A percentile compares a stretch with the other conserved stretches of the same genome.
These are phyloP conservation scores for Myochromella boudieri DNA, from an alignment of 768 basidiomycete species.

Conservation along the genomic window DNA sequence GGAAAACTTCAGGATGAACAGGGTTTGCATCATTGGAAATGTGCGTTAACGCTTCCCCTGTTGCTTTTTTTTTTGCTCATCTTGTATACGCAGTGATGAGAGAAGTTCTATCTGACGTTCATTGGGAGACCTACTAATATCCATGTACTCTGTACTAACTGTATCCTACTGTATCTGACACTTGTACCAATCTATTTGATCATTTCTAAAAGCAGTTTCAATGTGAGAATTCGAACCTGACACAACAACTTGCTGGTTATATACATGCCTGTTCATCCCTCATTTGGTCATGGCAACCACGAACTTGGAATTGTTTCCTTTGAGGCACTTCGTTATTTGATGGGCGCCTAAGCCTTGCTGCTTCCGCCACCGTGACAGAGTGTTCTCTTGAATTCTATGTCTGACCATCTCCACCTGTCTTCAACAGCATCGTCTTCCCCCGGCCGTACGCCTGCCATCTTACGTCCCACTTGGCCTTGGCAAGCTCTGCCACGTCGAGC, in stretches of 20 bases:
- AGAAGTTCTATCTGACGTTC: constrained; percentile 62
- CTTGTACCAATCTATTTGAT: no score
- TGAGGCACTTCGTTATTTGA: background rate
- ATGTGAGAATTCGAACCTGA: no score
- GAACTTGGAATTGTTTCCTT: background rate
- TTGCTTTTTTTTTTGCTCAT: constrained; percentile 1
- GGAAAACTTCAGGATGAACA: constrained; percentile 64
- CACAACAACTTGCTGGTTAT: no score
- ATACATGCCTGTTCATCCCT: no score
- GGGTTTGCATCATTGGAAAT: constrained; percentile 73
- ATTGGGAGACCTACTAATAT: constrained; percentile 75
- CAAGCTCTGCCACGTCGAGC: constrained; percentile 31
- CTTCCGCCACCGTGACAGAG: no score
- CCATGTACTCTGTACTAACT: constrained; percentile 1
- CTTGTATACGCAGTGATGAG: constrained; percentile 63
- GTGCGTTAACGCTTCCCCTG: constrained; percentile 39
- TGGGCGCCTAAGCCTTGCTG: no score
- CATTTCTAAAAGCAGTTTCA: no score
- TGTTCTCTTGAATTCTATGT: constrained; percentile 30
- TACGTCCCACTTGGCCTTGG: constrained; percentile 59
- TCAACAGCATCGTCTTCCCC: constrained; percentile 45
- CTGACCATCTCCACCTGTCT: constrained; percentile 36
- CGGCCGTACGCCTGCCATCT: constrained; percentile 47
- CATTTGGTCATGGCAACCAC: constrained; percentile 8
- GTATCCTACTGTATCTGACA: no score